Conservation (phyloP, 148 eudicot species). For the Rhododendron ferrugineum region DNA sequence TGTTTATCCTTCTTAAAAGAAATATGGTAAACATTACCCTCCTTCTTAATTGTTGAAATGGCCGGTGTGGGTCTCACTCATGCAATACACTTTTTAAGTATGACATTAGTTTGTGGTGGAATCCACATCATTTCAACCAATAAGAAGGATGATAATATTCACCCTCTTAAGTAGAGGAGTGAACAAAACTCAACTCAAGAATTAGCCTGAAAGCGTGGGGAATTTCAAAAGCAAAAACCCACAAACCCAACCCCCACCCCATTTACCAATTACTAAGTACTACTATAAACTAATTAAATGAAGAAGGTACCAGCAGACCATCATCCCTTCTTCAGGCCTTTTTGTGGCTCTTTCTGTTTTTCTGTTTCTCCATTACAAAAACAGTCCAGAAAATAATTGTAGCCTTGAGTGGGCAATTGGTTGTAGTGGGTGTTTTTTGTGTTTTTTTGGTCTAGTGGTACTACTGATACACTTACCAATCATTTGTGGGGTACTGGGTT, state of each 20-base stretch:
- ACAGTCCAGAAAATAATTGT: neutral
- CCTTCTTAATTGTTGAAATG: too few species aligned
- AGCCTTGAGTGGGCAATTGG: neutral
- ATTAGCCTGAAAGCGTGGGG: neutral
- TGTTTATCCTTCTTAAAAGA: too few species aligned
- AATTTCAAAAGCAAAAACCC: neutral
- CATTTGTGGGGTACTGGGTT: neutral
- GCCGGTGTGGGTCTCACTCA: too few species aligned
- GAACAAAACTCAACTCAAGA: neutral
- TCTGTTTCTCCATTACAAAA: neutral
- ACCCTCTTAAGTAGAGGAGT: too few species aligned
- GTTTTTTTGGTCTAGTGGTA: too few species aligned
- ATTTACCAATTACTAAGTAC: neutral
- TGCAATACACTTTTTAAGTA: too few species aligned
- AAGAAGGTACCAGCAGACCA: neutral
- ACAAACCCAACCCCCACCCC: neutral
- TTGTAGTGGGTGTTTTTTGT: neutral
- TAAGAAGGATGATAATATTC: too few species aligned
- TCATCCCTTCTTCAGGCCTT: conserved; percentile 1
- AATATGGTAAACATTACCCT: too few species aligned
- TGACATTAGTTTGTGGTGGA: too few species aligned
- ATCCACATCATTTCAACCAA: too few species aligned
- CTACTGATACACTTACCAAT: neutral
- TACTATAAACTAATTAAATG: neutral
- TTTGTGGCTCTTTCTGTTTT: neutral